Conservation (phyloP, 352 stramenopile species). For the Thalassiosira hispida region DNA sequence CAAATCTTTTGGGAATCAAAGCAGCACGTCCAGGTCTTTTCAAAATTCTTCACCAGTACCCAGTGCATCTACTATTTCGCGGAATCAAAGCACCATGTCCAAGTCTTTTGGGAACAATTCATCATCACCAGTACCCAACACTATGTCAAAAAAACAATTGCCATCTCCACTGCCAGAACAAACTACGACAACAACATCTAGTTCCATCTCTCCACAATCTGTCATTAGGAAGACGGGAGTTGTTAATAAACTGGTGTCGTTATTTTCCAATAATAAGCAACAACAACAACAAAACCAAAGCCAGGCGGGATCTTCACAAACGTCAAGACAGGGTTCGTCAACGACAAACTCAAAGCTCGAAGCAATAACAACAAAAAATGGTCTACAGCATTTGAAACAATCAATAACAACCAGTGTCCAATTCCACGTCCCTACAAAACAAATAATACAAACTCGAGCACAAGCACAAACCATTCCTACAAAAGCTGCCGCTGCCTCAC, state of each 20-base stretch:
- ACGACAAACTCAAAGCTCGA: not conserved
- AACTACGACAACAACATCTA: not conserved
- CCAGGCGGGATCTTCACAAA: not conserved
- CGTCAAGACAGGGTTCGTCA: not conserved
- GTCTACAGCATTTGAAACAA: slow-evolving; percentile 19
- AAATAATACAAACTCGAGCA: not conserved
- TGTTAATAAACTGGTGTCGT: slow-evolving; percentile 54
- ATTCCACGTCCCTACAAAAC: slow-evolving; percentile 25
- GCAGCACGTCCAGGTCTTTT: slow-evolving; percentile 6
- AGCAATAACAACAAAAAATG: slow-evolving; percentile 3
- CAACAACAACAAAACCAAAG: slow-evolving; percentile 14
- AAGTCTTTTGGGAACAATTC: not conserved
- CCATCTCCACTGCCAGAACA: not conserved
- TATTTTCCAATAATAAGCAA: slow-evolving; percentile 44
- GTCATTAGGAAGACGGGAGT: slow-evolving; percentile 18
- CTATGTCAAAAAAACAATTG: slow-evolving; percentile 8
- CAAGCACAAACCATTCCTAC: not conserved
- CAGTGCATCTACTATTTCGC: not conserved
- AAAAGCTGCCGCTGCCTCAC: too few relatives aligned
- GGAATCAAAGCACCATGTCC: not conserved
- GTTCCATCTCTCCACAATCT: slow-evolving; percentile 6
- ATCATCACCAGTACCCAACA: not conserved
- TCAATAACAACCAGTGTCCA: slow-evolving; percentile 23
- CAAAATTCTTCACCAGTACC: not conserved
- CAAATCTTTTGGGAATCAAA: too few relatives aligned